Evolutionary conservation across 192 early-diverging fungal genomes (phyloP).

Genomic region (Backusella macrospora): DNA sequence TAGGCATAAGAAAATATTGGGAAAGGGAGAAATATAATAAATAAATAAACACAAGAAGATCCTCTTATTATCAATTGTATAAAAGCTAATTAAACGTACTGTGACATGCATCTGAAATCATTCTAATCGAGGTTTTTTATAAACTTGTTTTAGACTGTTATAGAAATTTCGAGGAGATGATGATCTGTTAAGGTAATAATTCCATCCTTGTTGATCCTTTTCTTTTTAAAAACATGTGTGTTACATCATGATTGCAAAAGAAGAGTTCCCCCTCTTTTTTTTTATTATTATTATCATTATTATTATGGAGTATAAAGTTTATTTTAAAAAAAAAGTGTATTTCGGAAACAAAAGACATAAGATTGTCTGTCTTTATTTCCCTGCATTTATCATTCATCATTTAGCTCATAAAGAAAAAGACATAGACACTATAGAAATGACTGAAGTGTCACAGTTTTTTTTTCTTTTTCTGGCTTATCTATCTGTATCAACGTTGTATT

Average conservation of each 20-base stretch:
- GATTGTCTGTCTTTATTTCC: neutral
- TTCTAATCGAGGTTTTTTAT: too few relatives aligned
- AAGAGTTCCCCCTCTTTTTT: too few relatives aligned
- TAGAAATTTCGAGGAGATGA: neutral
- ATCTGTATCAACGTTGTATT: too few relatives aligned
- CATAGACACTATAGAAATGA: neutral
- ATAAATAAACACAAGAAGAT: neutral
- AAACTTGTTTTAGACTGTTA: neutral
- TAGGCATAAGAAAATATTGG: neutral
- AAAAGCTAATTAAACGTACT: too few relatives aligned
- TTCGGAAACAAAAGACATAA: neutral
- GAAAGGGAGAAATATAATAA: neutral
- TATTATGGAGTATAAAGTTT: neutral
- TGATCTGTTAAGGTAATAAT: neutral
- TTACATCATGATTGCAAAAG: neutral
- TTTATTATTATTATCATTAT: too few relatives aligned
- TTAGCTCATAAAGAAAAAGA: too few relatives aligned
- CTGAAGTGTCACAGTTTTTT: neutral
- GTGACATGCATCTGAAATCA: too few relatives aligned
- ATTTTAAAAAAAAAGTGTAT: neutral
- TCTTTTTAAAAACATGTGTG: neutral
- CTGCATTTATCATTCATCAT: neutral
- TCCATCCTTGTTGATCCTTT: neutral
- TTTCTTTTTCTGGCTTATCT: neutral
- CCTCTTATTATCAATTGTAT: too few relatives aligned